phyloP scores from a whole-genome alignment of 2,329 filamentous ascomycete genomes.

The Fusarium compactum region DNA sequence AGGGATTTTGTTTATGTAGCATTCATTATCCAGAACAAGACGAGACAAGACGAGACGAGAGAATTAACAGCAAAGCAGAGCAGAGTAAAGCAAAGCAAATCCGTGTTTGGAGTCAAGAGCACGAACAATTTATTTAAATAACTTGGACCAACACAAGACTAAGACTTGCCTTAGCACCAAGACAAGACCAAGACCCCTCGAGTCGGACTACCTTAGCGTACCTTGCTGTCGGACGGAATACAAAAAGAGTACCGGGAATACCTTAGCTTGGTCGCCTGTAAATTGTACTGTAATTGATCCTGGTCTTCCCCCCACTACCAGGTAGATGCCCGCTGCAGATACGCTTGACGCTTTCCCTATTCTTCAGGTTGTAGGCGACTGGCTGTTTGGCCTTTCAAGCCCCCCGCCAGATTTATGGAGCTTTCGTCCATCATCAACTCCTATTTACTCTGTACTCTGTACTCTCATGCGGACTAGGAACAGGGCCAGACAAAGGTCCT shows the following conservation, averaged over 20 bases:
- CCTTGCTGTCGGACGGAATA: slow-evolving; percentile 40
- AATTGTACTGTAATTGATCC: not conserved
- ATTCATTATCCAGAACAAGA: not conserved
- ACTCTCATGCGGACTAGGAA: not conserved
- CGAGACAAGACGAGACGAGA: not conserved
- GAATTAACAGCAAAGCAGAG: not conserved
- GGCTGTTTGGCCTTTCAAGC: not conserved
- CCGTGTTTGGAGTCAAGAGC: slow-evolving; percentile 1
- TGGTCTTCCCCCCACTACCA: not conserved
- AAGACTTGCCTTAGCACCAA: not conserved
- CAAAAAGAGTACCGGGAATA: slow-evolving; percentile 43
- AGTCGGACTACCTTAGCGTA: slow-evolving; percentile 28
- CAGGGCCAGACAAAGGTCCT: not conserved
- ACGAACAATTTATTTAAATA: slow-evolving; percentile 34
- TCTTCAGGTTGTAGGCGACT: slow-evolving; percentile 21
- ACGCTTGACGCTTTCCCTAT: slow-evolving; percentile 8
- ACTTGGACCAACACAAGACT: slow-evolving; percentile 15
- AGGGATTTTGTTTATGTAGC: not conserved
- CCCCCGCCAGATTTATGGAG: not conserved
- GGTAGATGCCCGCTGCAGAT: not conserved
- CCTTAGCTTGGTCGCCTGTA: not conserved
- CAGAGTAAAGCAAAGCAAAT: not conserved
- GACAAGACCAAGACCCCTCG: not conserved
- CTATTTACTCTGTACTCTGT: not conserved
- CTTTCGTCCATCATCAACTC: not conserved